Evolutionary conservation across 345 rosid genomes (phyloP), one percentile per base, ranked within the genome.

Genomic region (Brassica carinata): DNA sequence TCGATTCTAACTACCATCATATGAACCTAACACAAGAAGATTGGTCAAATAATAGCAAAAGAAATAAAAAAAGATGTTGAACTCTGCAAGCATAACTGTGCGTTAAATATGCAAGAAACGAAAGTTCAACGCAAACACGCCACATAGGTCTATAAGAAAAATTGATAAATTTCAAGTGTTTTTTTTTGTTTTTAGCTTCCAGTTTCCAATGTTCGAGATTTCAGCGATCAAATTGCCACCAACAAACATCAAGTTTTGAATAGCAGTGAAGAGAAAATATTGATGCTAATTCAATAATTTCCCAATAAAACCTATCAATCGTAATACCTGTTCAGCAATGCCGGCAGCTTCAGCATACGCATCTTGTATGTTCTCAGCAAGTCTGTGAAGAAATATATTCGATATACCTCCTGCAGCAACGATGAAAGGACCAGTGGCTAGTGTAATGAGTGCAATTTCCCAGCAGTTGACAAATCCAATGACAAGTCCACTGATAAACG

Each of bases 261-360:
- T 64, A 19, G 45, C 26, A n/a, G 45, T 7, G 30, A 69, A 15
- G 31, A 64, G 58, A 11, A 77, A 64, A 7, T 36, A 7, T 45
- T 23, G 58, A 40, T 40, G 27, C 53, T 30, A 66, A 29, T 11
- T 23, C 34, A 45, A 68, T 69, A 19, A 45, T 74, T 11, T 48
- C 62, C 14, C 10, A 75, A 70, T 38, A 30, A 57, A 57, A 81
- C 69, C n/a, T 31, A 76, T 13, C 31, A 75, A 71, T 81, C 10
- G 48, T n/a, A 40, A 78, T 81, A 93, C 99, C 99, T 96, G 99
- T 85, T 93, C 99, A 78, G 99, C 98, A 63, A 92, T 85, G 84
- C 99, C 90, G 75, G 98, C 99, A 18, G 99, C 99, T 84, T 96
- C 98, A 59, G 99, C 97, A 88, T 96, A 96, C 72, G 99, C 99